A percentile compares a stretch with the other conserved stretches of the same genome.
These are phyloP conservation scores for Cucurbita ficifolia DNA, from an alignment of 306 rosid genomes.

Conservation along the genomic window DNA sequence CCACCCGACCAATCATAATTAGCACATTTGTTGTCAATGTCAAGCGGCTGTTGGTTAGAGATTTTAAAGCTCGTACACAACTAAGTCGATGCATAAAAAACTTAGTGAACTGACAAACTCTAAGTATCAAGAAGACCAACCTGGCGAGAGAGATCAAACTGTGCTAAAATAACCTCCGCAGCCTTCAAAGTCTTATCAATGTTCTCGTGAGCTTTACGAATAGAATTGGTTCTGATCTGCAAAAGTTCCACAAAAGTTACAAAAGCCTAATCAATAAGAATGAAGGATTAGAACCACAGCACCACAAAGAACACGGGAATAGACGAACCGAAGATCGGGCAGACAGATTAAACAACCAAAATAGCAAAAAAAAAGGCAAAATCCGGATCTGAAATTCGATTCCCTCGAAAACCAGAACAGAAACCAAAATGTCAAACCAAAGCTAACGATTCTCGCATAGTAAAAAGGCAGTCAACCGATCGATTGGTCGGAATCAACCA, in stretches of 20 bases:
- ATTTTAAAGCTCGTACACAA: neutral
- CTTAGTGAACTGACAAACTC: neutral
- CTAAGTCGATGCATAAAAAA: neutral
- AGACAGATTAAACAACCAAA: slow-evolving; percentile 9
- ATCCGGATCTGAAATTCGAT: neutral
- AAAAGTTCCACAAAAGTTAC: slow-evolving; percentile 15
- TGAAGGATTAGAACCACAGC: neutral
- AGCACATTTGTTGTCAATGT: neutral
- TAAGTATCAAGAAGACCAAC: slow-evolving; percentile 21
- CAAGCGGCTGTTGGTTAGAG: neutral
- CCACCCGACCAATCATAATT: neutral
- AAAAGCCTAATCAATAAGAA: neutral
- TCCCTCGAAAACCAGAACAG: neutral
- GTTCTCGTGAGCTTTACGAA: slow-evolving; percentile 91
- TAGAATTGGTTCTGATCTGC: slow-evolving; percentile 81
- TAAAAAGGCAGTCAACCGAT: slow-evolving; percentile 1
- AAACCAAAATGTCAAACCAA: neutral
- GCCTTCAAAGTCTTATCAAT: slow-evolving; percentile 81
- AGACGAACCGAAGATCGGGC: neutral
- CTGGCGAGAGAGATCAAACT: slow-evolving; percentile 87
- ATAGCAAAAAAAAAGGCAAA: neutral
- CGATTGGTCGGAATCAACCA: neutral
- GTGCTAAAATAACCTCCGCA: slow-evolving; percentile 73
- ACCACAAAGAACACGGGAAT: neutral
- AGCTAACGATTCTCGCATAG: neutral